Evolutionary conservation across 106 monocot species (phyloP).

Genomic region (Acanthochlamys bracteata): DNA sequence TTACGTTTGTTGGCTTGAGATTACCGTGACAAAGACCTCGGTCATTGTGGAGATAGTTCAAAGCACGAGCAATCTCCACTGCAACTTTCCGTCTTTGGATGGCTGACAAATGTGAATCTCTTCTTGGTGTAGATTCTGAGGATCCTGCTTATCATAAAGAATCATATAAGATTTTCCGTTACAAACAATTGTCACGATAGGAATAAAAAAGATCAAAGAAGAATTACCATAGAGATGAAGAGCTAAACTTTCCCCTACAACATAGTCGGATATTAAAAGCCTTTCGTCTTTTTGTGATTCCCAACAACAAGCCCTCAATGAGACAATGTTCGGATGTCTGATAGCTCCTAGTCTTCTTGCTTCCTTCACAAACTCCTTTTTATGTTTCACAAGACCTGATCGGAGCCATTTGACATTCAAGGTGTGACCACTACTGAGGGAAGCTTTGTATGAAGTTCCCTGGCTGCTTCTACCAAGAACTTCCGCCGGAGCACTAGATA

Average conservation of each 20-base stretch:
- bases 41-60: slow-evolving; percentile 63
- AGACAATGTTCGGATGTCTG: slow-evolving; percentile 59
- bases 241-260: slow-evolving; percentile 68
- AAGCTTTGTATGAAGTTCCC: slow-evolving; percentile 89
- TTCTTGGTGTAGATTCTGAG: slow-evolving; percentile 69
- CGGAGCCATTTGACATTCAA: slow-evolving; percentile 91
- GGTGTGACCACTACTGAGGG: slow-evolving; percentile 50
- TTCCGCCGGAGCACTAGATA: slow-evolving; percentile 84
- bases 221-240: slow-evolving; percentile 82
- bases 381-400: slow-evolving; percentile 69
- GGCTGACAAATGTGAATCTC: slow-evolving; percentile 59
- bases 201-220: neutral
- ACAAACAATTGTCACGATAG: too few species aligned
- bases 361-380: slow-evolving; percentile 85
- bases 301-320: slow-evolving; percentile 84
- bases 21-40: slow-evolving; percentile 61
- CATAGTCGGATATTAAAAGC: slow-evolving; percentile 66
- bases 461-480: slow-evolving; percentile 89
- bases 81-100: slow-evolving; percentile 61
- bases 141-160: neutral
- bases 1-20: slow-evolving; percentile 77
- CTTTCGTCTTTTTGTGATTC: slow-evolving; percentile 78
- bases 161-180: too few species aligned
- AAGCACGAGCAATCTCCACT: slow-evolving; percentile 52
- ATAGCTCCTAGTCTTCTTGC: slow-evolving; percentile 67